phyloP scores from a whole-genome alignment of 164 flowering plant species.

The Chimonanthus praecox region DNA sequence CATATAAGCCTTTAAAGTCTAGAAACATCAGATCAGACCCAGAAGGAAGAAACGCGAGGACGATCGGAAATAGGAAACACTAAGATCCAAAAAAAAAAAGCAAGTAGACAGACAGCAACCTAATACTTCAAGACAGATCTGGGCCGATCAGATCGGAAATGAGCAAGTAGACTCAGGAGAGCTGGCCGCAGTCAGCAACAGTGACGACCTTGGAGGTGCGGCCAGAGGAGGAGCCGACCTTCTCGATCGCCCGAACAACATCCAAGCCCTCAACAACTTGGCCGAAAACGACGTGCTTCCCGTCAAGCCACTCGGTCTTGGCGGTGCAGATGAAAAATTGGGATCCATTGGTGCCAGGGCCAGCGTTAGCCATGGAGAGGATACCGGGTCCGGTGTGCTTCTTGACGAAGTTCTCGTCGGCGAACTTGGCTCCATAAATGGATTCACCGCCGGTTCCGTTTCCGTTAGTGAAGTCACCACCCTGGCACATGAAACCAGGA shows the following conservation, averaged over 20 bases:
- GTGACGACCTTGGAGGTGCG: constrained; percentile 23
- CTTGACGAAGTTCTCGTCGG: constrained; percentile 45
- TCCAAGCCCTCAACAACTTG: constrained; percentile 38
- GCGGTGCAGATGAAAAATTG: constrained; percentile 46
- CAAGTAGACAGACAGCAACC: background rate
- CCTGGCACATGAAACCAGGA: constrained; percentile 42
- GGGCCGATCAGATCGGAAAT: background rate
- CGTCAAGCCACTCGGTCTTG: constrained; percentile 38
- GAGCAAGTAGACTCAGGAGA: constrained; percentile 7
- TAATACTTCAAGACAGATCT: background rate
- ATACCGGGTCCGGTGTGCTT: constrained; percentile 48
- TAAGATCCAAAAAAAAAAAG: background rate
- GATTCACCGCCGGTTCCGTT: constrained; percentile 46
- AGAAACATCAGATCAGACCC: background rate
- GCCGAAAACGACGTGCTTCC: constrained; percentile 45
- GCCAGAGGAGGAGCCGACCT: constrained; percentile 32
- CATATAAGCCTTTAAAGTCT: background rate
- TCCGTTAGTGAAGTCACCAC: constrained; percentile 42
- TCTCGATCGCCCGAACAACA: constrained; percentile 37
- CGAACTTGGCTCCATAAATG: constrained; percentile 42
- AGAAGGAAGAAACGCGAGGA: too few relatives aligned
- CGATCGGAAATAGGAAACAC: background rate
- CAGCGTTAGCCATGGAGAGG: constrained; percentile 49
- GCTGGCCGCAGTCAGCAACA: constrained; percentile 40
- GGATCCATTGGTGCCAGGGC: constrained; percentile 36